Conservation (phyloP, 2,329 filamentous ascomycete species). For the Trichoderma harzianum region DNA sequence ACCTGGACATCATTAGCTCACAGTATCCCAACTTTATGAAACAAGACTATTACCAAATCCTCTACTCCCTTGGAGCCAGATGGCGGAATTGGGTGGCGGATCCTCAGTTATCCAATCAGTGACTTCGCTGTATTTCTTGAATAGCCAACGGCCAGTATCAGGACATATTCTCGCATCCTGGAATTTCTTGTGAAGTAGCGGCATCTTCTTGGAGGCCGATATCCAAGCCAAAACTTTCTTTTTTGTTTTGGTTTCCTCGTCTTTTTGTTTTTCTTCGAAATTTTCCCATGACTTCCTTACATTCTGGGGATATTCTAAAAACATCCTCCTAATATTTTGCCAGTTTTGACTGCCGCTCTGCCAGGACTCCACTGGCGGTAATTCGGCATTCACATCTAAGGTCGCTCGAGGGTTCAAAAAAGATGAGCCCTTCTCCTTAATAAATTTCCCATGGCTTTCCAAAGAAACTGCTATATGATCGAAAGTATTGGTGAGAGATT, state of each 20-base stretch:
- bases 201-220: neutral
- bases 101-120: conserved; percentile 1
- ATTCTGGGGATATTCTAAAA: neutral
- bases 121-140: neutral
- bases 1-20: neutral
- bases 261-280: neutral
- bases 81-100: neutral
- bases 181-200: neutral
- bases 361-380: too few relatives aligned
- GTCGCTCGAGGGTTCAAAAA: neutral
- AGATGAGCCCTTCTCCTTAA: neutral
- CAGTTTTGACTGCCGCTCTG: neutral
- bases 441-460: neutral
- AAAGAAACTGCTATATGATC: neutral
- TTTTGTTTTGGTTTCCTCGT: neutral
- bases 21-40: neutral
- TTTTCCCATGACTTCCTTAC: neutral
- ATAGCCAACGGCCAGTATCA: neutral
- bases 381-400: neutral
- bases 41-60: neutral
- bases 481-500: neutral
- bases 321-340: neutral
- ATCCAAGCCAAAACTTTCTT: neutral
- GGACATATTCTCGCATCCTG: neutral
- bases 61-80: conserved; percentile 1